Percentiles rank a stretch among this genome's conserved stretches.
Conservation (phyloP, 2,329 filamentous ascomycete genomes). For the Exophiala bonariae region DNA sequence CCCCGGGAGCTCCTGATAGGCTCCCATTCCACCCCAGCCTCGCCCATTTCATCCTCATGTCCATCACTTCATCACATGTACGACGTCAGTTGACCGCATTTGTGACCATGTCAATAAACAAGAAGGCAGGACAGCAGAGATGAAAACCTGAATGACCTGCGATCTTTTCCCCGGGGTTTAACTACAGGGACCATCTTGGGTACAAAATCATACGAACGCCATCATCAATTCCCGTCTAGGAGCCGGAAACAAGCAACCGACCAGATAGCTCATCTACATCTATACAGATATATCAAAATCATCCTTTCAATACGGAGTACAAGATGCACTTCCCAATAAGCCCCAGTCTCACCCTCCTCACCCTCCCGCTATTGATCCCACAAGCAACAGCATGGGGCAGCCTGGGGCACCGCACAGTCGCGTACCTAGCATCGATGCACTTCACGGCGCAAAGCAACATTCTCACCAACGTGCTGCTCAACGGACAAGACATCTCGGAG, state of each 20-base stretch:
- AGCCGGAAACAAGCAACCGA: too few relatives aligned
- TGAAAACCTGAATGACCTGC: too few relatives aligned
- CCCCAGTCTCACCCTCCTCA: not conserved
- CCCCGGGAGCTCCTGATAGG: too few relatives aligned
- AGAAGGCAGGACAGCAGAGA: too few relatives aligned
- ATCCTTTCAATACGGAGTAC: too few relatives aligned
- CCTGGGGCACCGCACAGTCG: conserved; percentile 56
- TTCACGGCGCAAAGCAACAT: conserved; percentile 17
- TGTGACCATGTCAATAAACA: not conserved
- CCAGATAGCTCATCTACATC: too few relatives aligned
- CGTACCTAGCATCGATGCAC: conserved; percentile 48
- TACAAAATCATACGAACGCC: too few relatives aligned
- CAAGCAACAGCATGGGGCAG: conserved; percentile 46
- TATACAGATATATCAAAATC: too few relatives aligned
- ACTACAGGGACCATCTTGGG: too few relatives aligned
- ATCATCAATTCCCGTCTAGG: too few relatives aligned
- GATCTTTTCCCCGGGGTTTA: too few relatives aligned
- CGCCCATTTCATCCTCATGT: not conserved
- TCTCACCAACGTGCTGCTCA: conserved; percentile 23
- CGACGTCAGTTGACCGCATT: not conserved
- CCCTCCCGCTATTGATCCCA: conserved; percentile 2
- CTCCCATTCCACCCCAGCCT: too few relatives aligned
- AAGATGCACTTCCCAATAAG: conserved; percentile 1
- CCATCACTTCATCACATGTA: not conserved
- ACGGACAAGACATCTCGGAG: conserved; percentile 29